Percentiles rank a stretch among this genome's conserved stretches.
Evolutionary conservation across 352 stramenopile genomes (phyloP).

Genomic region (Elongisporangium undulatum): DNA sequence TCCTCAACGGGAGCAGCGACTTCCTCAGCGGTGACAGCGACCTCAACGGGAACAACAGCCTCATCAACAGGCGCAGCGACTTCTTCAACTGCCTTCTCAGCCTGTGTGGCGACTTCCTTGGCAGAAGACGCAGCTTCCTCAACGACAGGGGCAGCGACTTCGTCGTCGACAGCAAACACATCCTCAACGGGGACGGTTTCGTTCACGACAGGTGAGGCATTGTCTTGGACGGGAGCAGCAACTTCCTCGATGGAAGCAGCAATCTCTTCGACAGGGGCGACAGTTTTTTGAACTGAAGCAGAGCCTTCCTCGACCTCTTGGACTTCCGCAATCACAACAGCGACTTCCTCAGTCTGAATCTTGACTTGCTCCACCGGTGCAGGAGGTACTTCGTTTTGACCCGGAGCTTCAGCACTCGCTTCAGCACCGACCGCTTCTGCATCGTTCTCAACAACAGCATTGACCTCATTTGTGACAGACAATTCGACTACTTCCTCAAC

Average conservation of each 20-base stretch:
- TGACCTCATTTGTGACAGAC: constrained; percentile 1
- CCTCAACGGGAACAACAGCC: too few species aligned
- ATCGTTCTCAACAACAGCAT: constrained; percentile 2
- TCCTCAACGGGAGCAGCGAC: constrained; percentile 1
- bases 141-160: neutral
- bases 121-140: too few species aligned
- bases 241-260: neutral
- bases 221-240: neutral
- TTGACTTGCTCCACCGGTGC: neutral
- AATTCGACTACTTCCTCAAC: constrained; percentile 3
- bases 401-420: constrained; percentile 2
- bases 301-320: neutral
- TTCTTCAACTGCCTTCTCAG: too few species aligned
- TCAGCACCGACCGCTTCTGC: neutral
- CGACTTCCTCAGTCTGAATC: constrained; percentile 1
- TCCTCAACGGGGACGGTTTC: neutral
- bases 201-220: neutral
- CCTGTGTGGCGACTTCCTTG: too few species aligned
- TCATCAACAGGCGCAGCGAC: too few species aligned
- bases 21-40: too few species aligned
- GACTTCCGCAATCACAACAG: neutral
- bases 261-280: neutral
- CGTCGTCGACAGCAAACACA: neutral
- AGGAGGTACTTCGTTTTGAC: neutral
- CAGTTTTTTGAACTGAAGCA: neutral